Conservation (phyloP, 306 rosid species). For the Cercis canadensis region DNA sequence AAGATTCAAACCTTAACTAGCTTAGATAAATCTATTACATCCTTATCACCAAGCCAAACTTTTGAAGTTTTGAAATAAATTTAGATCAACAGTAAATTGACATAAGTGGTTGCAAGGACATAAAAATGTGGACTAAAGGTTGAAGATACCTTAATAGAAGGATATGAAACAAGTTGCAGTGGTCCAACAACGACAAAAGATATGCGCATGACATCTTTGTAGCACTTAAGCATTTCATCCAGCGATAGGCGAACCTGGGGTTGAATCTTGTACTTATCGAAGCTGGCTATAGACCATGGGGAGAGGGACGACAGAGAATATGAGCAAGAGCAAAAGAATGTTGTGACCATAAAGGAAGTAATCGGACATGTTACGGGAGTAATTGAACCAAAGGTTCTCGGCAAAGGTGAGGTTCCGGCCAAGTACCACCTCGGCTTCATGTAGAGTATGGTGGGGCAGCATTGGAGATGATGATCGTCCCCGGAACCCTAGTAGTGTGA, state of each 20-base stretch:
- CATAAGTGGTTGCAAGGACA: neutral
- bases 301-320: slow-evolving; percentile 71
- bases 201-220: slow-evolving; percentile 69
- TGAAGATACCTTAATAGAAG: slow-evolving; percentile 63
- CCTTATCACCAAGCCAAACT: no score
- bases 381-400: slow-evolving; percentile 82
- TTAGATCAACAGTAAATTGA: no score
- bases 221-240: slow-evolving; percentile 62
- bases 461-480: slow-evolving; percentile 26
- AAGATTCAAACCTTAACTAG: no score
- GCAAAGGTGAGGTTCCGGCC: slow-evolving; percentile 65
- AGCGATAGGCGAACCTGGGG: slow-evolving; percentile 60
- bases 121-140: neutral
- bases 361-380: slow-evolving; percentile 74
- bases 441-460: slow-evolving; percentile 66
- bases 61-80: no score
- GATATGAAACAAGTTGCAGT: slow-evolving; percentile 74
- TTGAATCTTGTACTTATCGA: slow-evolving; percentile 75
- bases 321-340: slow-evolving; percentile 64
- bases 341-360: slow-evolving; percentile 81
- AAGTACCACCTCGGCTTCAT: slow-evolving; percentile 60
- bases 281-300: slow-evolving; percentile 52
- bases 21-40: no score
- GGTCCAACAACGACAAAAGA: slow-evolving; percentile 80
- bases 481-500: slow-evolving; percentile 37